Evolutionary conservation across 192 early-diverging fungal species (phyloP), one percentile per base, ranked within the genome.

Genomic region (Gonapodya sp.): DNA sequence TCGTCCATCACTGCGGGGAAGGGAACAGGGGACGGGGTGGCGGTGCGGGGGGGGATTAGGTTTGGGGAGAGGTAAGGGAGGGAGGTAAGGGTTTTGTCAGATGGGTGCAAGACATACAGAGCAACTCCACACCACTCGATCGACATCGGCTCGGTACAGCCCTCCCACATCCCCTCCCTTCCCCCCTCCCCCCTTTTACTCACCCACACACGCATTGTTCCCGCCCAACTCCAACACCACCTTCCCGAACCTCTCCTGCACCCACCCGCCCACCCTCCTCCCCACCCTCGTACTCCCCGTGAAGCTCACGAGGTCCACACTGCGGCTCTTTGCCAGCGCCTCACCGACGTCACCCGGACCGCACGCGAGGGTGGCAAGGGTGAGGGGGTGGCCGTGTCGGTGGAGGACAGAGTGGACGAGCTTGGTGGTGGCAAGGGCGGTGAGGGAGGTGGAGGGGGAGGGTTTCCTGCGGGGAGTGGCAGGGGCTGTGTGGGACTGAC

Each of bases 141-240:
- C n/a, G n/a, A n/a, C n/a, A n/a, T n/a, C n/a, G n/a, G n/a, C n/a
- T n/a, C n/a, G n/a, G n/a, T n/a, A n/a, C n/a, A n/a, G n/a, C n/a
- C n/a, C n/a, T n/a, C n/a, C n/a, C n/a, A n/a, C n/a, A n/a, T n/a
- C n/a, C n/a, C n/a, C n/a, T n/a, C n/a, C n/a, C n/a, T n/a, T n/a
- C n/a, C n/a, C n/a, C 46, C 8, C 8, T 64, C 8, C 8, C 8
- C 8, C 8, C 46, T 8, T 64, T 24, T 64, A 64, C 46, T 24
- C 24, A 64, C 46, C 46, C 8, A 64, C 24, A 24, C 46, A 64
- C 8, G 95, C 95, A 81, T 97, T 98, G 89, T 98, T 98, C 36
- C 96, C 96, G 46, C 96, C 96, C 2, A 98, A 88, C 84, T 98
- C 96, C 78, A 98, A 82, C 73, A 98, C 86, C 24, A 88, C 87